A percentile compares a stretch with the other conserved stretches of the same genome.
Conservation (phyloP, 805 yeast species). For the Scheffersomyces ergatensis region DNA sequence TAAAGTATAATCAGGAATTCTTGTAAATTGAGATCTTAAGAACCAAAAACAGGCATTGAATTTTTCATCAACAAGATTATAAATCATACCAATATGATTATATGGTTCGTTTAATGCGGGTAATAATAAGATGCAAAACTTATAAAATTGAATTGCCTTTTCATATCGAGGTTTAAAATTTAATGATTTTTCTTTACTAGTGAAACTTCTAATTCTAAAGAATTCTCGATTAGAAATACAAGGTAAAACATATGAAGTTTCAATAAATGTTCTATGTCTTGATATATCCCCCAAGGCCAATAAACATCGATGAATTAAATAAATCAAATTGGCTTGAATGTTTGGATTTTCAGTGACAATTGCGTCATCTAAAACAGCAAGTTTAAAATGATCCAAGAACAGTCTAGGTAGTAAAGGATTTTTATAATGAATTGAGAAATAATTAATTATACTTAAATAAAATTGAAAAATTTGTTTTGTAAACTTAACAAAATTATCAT, state of each 20-base stretch:
- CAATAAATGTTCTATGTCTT: slow-evolving; percentile 52
- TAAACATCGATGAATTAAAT: slow-evolving; percentile 46
- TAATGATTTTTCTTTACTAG: slow-evolving; percentile 30
- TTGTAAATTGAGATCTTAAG: slow-evolving; percentile 54
- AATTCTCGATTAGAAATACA: slow-evolving; percentile 23
- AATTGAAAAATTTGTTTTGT: slow-evolving; percentile 46
- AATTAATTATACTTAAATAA: slow-evolving; percentile 42
- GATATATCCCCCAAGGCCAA: slow-evolving; percentile 58
- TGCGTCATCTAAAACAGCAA: slow-evolving; percentile 12
- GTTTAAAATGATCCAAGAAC: slow-evolving; percentile 26
- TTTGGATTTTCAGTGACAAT: slow-evolving; percentile 9
- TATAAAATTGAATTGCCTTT: slow-evolving; percentile 35
- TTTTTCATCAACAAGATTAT: slow-evolving; percentile 41
- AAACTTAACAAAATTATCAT: slow-evolving; percentile 50
- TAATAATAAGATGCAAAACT: slow-evolving; percentile 51
- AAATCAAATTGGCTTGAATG: slow-evolving; percentile 33
- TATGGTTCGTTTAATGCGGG: slow-evolving; percentile 72
- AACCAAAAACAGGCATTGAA: slow-evolving; percentile 51
- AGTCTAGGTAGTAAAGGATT: slow-evolving; percentile 32
- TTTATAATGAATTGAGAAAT: slow-evolving; percentile 34
- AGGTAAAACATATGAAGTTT: slow-evolving; percentile 42
- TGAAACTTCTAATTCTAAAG: slow-evolving; percentile 26
- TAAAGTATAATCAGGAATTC: slow-evolving; percentile 43
- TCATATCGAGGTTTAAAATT: slow-evolving; percentile 27
- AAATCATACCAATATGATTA: slow-evolving; percentile 53